phyloP scores from a whole-genome alignment of 495 filamentous ascomycete genomes.

The Lasiosphaeria hispida region DNA sequence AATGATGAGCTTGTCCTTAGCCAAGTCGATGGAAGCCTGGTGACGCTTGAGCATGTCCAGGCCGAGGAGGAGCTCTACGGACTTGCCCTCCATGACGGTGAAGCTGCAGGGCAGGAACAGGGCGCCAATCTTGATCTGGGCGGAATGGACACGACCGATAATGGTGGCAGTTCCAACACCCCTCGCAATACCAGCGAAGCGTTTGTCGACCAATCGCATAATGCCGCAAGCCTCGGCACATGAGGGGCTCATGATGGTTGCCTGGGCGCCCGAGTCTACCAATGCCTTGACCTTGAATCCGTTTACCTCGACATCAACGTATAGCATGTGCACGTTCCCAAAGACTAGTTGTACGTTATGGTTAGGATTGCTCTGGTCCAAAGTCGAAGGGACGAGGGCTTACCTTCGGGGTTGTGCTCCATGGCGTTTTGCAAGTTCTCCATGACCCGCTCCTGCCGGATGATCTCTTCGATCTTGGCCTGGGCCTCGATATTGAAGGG shows the following conservation, averaged over 20 bases:
- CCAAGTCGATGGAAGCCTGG: conserved; percentile 87
- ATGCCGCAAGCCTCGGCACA: conserved; percentile 91
- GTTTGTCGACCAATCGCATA: conserved; percentile 92
- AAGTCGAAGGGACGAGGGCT: conserved; percentile 15
- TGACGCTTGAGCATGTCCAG: conserved; percentile 95
- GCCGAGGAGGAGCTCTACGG: conserved; percentile 90
- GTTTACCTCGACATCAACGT: conserved; percentile 95
- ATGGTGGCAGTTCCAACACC: conserved; percentile 94
- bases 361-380: not conserved
- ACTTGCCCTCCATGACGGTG: conserved; percentile 99
- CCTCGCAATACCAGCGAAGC: conserved; percentile 85
- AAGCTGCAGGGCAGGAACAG: conserved; percentile 90
- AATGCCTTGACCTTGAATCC: conserved; percentile 89
- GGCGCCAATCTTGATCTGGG: conserved; percentile 87
- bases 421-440: conserved; percentile 94
- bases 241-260: conserved; percentile 96
- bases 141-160: conserved; percentile 89
- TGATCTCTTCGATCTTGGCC: conserved; percentile 92
- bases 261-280: conserved; percentile 95
- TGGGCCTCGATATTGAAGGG: conserved; percentile 91
- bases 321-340: conserved; percentile 89
- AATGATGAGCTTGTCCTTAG: conserved; percentile 75
- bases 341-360: conserved; percentile 59
- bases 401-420: conserved; percentile 96
- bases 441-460: conserved; percentile 86